Conservation (phyloP, 2,329 filamentous ascomycete genomes). For the Fusarium chuoi region DNA sequence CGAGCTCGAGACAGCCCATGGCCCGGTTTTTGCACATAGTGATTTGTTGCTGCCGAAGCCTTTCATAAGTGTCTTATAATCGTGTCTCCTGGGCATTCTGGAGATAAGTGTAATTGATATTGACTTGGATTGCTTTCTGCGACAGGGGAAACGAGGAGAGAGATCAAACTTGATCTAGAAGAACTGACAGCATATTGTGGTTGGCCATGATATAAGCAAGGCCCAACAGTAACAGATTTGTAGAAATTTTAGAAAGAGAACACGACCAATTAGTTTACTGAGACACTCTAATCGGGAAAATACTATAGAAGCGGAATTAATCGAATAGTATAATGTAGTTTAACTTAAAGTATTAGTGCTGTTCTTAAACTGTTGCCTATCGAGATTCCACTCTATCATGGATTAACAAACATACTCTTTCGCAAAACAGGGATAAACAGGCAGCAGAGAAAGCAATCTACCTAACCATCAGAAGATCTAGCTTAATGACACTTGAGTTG, state of each 20-base stretch:
- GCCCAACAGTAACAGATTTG: not conserved
- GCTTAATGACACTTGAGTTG: no score
- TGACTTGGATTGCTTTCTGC: not conserved
- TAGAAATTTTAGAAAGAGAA: not conserved
- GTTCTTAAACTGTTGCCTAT: not conserved
- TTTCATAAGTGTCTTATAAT: not conserved
- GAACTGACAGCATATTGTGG: not conserved
- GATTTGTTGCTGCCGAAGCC: not conserved
- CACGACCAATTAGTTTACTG: not conserved
- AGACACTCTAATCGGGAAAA: not conserved
- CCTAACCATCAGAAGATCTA: not conserved
- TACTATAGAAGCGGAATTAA: not conserved
- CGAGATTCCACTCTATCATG: not conserved
- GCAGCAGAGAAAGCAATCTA: slow-evolving; percentile 1
- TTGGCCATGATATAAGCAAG: not conserved
- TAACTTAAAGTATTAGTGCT: not conserved
- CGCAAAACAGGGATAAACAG: not conserved
- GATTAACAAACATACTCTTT: not conserved
- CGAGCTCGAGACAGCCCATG: not conserved
- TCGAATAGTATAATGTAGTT: no score
- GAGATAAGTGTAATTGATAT: not conserved
- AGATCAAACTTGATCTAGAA: no score
- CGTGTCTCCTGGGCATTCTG: not conserved
- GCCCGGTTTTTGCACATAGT: not conserved
- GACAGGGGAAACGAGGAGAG: not conserved